These are phyloP conservation scores for Ilex paraguariensis DNA, from an alignment of 305 asterid species.

Conservation along the genomic window DNA sequence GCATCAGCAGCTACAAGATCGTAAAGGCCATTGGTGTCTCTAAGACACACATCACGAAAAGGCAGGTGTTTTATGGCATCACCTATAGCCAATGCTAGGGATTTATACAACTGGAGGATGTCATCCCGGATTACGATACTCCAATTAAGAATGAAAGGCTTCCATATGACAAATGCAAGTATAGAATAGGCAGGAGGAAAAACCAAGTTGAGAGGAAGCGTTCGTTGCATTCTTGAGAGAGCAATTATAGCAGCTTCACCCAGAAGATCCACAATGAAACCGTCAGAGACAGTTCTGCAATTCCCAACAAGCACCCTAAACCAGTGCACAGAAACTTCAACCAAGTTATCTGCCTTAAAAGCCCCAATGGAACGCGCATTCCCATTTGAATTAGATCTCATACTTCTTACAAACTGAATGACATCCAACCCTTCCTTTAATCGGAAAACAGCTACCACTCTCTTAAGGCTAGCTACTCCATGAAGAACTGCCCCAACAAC, in stretches of 20 bases:
- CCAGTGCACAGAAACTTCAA: conserved; percentile 92
- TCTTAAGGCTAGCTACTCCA: conserved; percentile 88
- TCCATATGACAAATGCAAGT: conserved; percentile 82
- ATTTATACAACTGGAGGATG: conserved; percentile 59
- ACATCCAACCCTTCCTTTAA: conserved; percentile 88
- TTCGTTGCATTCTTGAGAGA: conserved; percentile 80
- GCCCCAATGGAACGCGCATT: conserved; percentile 67
- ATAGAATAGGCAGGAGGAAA: conserved; percentile 91
- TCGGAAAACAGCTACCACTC: conserved; percentile 83
- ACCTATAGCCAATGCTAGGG: conserved; percentile 43
- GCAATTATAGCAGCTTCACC: conserved; percentile 94
- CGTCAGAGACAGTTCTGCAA: conserved; percentile 88
- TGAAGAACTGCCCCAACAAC: conserved; percentile 82
- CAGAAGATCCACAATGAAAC: conserved; percentile 75
- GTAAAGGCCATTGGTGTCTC: conserved; percentile 73
- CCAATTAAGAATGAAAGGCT: conserved; percentile 52
- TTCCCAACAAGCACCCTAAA: conserved; percentile 98
- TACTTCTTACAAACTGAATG: conserved; percentile 71
- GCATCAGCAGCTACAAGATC: conserved; percentile 67
- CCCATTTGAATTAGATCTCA: conserved; percentile 77
- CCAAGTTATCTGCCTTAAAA: conserved; percentile 61
- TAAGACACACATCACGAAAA: conserved; percentile 86
- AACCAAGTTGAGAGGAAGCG: conserved; percentile 62
- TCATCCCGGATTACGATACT: conserved; percentile 74
- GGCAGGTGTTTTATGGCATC: conserved; percentile 92